Percentiles rank a stretch among this genome's conserved stretches.
These are phyloP conservation scores for Penstemon barbatus DNA, from an alignment of 257 asterid species.

Conservation along the genomic window DNA sequence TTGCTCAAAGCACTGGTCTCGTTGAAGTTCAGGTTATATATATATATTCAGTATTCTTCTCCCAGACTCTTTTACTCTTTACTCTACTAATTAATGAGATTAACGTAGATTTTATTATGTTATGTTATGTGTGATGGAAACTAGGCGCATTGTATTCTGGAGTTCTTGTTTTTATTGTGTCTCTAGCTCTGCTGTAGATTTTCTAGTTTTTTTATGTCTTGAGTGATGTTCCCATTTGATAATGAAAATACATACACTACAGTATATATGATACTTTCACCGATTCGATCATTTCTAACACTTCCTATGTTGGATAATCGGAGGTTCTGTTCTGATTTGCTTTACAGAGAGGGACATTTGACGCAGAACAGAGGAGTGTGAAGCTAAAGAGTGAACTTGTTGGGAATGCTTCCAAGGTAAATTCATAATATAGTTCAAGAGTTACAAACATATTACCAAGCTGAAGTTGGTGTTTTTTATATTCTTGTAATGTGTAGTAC, in stretches of 20 bases:
- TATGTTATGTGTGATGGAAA: not conserved
- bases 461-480: not conserved
- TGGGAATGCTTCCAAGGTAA: conserved; percentile 80
- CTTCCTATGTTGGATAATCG: not conserved
- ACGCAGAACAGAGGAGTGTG: conserved; percentile 46
- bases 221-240: not conserved
- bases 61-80: not conserved
- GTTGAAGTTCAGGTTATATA: conserved; percentile 66
- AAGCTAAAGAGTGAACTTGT: conserved; percentile 51
- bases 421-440: not conserved
- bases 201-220: not conserved
- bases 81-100: not conserved
- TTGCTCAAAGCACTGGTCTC: conserved; percentile 81
- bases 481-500: not conserved
- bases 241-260: not conserved
- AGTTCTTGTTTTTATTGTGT: not conserved
- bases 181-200: conserved; percentile 3
- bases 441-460: not conserved
- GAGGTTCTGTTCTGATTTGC: not conserved
- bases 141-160: not conserved
- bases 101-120: not conserved
- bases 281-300: not conserved
- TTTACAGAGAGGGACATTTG: conserved; percentile 57
- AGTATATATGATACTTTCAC: not conserved
- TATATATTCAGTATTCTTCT: not conserved